Evolutionary conservation across 2,329 filamentous ascomycete species (phyloP), one percentile per base, ranked within the genome.

Genomic region (Teratosphaeria pseudoeucalypti): DNA sequence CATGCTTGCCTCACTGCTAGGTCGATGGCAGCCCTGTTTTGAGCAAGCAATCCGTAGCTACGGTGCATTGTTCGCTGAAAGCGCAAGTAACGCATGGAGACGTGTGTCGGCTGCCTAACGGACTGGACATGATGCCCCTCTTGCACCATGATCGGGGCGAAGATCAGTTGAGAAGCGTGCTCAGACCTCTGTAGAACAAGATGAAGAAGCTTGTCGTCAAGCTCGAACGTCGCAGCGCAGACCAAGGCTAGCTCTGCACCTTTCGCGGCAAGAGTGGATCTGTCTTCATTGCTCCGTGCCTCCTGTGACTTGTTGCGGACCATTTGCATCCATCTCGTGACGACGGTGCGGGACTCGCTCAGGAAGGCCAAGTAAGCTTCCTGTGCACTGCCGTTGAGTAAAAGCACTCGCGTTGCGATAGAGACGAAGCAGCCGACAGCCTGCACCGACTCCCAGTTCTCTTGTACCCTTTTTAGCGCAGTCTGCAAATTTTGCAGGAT

Each of bases 181-280:
- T 61, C 27, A 11, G 14, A 34, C 3, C 53, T 57, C n/a, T 54
- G 54, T 1, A 72, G 60, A 1, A 65, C 58, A 6, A 60, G 54
- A 32, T 58, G 55, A 0, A 69, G 34, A 59, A 58, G 61, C 7
- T 54, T 54, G 55, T 62, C 65, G 58, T 66, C 65, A 1, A 65
- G 63, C 53, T 72, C 68, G 58, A 80, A 80, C 0, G 80, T 82
- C 12, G 76, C 72, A 27, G 77, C 73, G 56, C 83, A 86, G 0
- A 87, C 71, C 0, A 88, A 61, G 0, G 84, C 79, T 0, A 83
- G 79, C 70, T 78, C 79, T 0, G 87, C 75, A 0, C 73, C 75
- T 19, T 73, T 70, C 0, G 77, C 71, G 0, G 58, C 68, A 55
- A 67, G 67, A 12, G 53, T 57, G 2, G 39, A 56, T 4, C 63